Evolutionary conservation across 805 yeast genomes (phyloP).

Genomic region (Clavispora phyllophila): DNA sequence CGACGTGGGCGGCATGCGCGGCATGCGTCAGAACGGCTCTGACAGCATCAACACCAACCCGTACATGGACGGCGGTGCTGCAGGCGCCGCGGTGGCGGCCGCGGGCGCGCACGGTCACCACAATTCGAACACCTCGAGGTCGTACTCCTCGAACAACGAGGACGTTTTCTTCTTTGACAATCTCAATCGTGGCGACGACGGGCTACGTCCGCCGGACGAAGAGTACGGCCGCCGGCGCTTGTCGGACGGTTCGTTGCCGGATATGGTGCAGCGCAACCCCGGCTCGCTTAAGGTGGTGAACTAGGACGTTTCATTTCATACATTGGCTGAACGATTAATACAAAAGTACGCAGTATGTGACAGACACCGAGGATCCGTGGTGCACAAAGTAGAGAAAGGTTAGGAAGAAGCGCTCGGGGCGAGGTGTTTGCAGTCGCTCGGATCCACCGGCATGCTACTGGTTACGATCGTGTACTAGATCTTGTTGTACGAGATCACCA

Average conservation of each 20-base stretch:
- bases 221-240: conserved; percentile 45
- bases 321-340: background rate
- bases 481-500: no score
- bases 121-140: conserved; percentile 13
- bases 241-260: conserved; percentile 53
- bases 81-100: conserved; percentile 14
- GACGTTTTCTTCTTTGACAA: conserved; percentile 4
- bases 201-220: conserved; percentile 6
- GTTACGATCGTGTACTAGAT: no score
- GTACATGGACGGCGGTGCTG: conserved; percentile 16
- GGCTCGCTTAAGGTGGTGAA: conserved; percentile 51
- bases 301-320: conserved; percentile 3
- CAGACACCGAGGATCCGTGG: no score
- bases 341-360: background rate
- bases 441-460: no score
- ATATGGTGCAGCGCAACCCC: conserved; percentile 39
- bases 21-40: conserved; percentile 19
- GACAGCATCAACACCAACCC: conserved; percentile 21
- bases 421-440: no score
- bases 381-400: no score
- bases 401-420: no score
- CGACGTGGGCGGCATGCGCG: conserved; percentile 6
- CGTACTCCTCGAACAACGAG: conserved; percentile 13
- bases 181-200: conserved; percentile 1
- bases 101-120: conserved; percentile 13